phyloP scores from a whole-genome alignment of 2,329 filamentous ascomycete genomes.

The Dryadomyces sulphureus region DNA sequence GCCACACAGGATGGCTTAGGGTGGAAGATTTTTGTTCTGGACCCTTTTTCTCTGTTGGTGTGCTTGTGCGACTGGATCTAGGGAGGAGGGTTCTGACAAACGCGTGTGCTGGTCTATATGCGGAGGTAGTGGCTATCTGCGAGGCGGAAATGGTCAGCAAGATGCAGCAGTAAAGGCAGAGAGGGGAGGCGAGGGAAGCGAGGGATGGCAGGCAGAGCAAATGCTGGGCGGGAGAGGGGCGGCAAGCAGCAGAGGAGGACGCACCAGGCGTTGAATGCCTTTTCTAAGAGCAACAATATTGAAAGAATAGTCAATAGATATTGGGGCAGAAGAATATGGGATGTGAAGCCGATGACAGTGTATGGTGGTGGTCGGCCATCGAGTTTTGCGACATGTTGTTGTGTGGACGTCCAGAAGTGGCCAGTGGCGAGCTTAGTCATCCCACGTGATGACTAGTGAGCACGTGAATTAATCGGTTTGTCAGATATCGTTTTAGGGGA shows the following conservation, averaged over 20 bases:
- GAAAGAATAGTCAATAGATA: conserved; percentile 16
- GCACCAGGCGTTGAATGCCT: conserved; percentile 5
- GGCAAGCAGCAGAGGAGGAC: not conserved
- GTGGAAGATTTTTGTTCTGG: too few relatives aligned
- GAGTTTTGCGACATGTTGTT: conserved; percentile 14
- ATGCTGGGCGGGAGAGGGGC: not conserved
- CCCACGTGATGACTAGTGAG: too few relatives aligned
- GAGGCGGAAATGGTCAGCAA: not conserved
- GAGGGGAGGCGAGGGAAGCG: not conserved
- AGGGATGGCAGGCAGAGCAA: not conserved
- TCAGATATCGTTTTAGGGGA: too few relatives aligned
- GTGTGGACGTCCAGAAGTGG: conserved; percentile 8
- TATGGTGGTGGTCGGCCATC: conserved; percentile 6
- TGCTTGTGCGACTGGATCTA: too few relatives aligned
- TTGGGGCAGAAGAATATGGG: conserved; percentile 15
- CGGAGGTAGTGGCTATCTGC: not conserved
- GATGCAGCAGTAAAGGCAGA: not conserved
- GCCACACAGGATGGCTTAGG: too few relatives aligned
- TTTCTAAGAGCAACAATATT: conserved; percentile 12
- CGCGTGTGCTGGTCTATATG: too few relatives aligned
- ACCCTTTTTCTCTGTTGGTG: too few relatives aligned
- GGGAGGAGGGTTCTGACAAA: too few relatives aligned
- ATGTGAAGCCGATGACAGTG: conserved; percentile 12
- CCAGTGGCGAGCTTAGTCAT: not conserved
- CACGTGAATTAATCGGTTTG: too few relatives aligned